Evolutionary conservation across 176 grass and related monocot genomes (phyloP), one percentile per base, ranked within the genome.

Genomic region (Raddia distichophylla): DNA sequence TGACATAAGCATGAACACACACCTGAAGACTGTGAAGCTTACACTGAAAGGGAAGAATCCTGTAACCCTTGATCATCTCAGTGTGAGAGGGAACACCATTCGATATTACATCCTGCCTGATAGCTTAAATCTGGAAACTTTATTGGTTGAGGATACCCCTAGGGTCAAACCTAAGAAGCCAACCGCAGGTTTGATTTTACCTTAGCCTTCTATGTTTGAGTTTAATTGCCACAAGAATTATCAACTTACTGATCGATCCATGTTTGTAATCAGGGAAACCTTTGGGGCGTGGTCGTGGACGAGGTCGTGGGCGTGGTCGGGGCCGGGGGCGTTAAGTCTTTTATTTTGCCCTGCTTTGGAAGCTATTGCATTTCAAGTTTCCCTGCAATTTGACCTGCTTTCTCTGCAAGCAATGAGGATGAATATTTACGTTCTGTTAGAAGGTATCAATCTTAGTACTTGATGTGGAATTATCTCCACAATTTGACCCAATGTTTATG

Each of bases 1-100:
- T 59, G 94, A 97, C 86, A 93, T 97, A 61, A 97, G 94, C 77
- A 97, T 97, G 94, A 97, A 94, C 76, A 97, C 94, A 60, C 94
- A 93, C 75, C 55, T 97, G 59, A 97, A 97, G 64, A 93, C 88
- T 11, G 94, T 97, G 60, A 93, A 97, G 86, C 86, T 97, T 45
- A 97, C 94, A 44, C 16, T 97, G 77, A 97, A 91, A 88, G 94
- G 94, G 71, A 97, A 94, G 74, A 94, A 97, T 85, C 94, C 89
- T 42, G 94, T 94, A 47, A 90, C 87, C 8, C 91, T 97, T 10
- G 94, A 97, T 78, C 94, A 97, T 67, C 87, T 97, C 37, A 97
- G 94, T 32, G 84, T 97, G 79, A 89, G 94, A 86, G 94, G 94
- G 58, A 97, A 97, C 89, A 97, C 94, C 80, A 94, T 97, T 57